Evolutionary conservation across 495 filamentous ascomycete genomes (phyloP).

Genomic region (Penicillium daleae): DNA sequence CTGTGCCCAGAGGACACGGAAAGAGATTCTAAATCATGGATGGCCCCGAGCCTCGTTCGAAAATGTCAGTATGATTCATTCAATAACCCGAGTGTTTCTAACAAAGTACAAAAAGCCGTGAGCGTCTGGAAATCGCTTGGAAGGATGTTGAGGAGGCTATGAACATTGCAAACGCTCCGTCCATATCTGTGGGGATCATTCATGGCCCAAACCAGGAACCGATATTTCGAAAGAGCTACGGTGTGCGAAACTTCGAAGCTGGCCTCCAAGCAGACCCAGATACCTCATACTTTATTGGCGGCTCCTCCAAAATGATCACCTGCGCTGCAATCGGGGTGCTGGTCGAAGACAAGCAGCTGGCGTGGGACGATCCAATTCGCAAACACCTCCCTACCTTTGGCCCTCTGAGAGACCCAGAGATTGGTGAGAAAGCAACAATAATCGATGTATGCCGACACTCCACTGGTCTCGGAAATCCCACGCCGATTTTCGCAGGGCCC

Average conservation of each 20-base stretch:
- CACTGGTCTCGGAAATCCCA: slow-evolving; percentile 40
- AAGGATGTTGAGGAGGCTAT: neutral
- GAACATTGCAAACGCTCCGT: slow-evolving; percentile 14
- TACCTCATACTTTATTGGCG: slow-evolving; percentile 42
- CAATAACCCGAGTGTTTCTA: neutral
- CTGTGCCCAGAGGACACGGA: neutral
- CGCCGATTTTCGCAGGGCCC: slow-evolving; percentile 30
- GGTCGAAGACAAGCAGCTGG: slow-evolving; percentile 31
- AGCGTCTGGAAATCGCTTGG: neutral
- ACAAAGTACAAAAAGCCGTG: neutral
- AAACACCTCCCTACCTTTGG: slow-evolving; percentile 31
- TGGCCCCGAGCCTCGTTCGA: neutral
- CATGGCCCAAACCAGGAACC: slow-evolving; percentile 17
- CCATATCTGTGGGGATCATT: slow-evolving; percentile 29
- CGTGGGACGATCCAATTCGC: slow-evolving; percentile 26
- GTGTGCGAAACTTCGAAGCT: slow-evolving; percentile 24
- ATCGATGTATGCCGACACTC: slow-evolving; percentile 53
- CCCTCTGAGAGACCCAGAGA: slow-evolving; percentile 16
- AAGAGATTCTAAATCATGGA: neutral
- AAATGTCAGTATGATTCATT: neutral
- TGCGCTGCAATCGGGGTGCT: slow-evolving; percentile 37
- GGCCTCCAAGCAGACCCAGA: slow-evolving; percentile 23
- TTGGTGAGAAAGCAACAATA: slow-evolving; percentile 41
- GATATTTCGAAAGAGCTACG: slow-evolving; percentile 27
- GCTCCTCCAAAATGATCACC: slow-evolving; percentile 43